Conservation (phyloP, 257 asterid species). For the Gentiana macrophylla region DNA sequence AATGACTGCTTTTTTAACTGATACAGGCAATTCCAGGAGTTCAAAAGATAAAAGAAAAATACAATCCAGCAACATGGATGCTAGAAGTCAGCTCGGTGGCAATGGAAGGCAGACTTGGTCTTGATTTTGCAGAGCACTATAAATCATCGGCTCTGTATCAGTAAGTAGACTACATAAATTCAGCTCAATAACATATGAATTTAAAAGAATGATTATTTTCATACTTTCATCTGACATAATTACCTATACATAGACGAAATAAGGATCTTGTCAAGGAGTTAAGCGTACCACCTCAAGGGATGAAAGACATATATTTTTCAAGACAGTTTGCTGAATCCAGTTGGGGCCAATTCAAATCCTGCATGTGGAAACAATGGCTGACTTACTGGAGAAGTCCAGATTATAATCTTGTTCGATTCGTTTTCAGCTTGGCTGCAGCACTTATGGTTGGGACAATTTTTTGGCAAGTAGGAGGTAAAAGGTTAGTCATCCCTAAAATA, state of each 20-base stretch:
- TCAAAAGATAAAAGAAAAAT: conserved; percentile 56
- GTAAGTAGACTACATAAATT: conserved; percentile 26
- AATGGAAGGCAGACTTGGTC: conserved; percentile 45
- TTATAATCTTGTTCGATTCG: conserved; percentile 68
- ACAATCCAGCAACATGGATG: conserved; percentile 94
- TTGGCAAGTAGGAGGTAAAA: conserved; percentile 58
- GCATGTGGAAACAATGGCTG: conserved; percentile 84
- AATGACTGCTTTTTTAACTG: neutral
- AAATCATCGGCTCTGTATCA: conserved; percentile 37
- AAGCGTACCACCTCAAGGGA: conserved; percentile 44
- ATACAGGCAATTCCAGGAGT: conserved; percentile 56
- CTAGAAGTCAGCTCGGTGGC: conserved; percentile 68
- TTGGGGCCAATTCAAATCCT: conserved; percentile 49
- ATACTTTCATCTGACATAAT: neutral
- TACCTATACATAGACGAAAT: conserved; percentile 33
- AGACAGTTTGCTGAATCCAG: conserved; percentile 52
- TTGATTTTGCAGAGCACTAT: conserved; percentile 62
- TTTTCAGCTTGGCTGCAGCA: conserved; percentile 62
- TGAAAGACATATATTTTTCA: conserved; percentile 49
- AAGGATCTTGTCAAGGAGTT: conserved; percentile 54
- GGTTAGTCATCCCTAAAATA: conserved; percentile 16
- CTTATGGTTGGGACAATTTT: conserved; percentile 70
- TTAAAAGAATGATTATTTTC: neutral
- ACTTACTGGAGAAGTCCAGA: conserved; percentile 92
- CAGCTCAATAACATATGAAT: neutral